phyloP scores from a whole-genome alignment of 2,329 filamentous ascomycete species.

The Teratosphaeria epicoccoides region DNA sequence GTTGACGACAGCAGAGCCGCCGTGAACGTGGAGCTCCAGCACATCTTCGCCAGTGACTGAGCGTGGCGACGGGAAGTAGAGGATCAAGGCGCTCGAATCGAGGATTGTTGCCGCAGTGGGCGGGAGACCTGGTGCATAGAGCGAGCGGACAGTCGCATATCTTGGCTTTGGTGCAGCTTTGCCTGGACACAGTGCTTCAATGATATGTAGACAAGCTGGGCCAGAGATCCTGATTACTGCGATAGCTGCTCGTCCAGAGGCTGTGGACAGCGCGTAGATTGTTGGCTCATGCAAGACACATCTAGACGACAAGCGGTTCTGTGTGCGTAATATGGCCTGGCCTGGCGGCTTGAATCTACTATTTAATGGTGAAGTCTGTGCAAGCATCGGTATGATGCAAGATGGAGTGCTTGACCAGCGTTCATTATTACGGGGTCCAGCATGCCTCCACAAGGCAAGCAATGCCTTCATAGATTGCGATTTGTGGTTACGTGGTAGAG shows the following conservation, averaged over 20 bases:
- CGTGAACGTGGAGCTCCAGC: constrained; percentile 89
- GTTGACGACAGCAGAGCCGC: constrained; percentile 77
- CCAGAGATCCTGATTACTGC: constrained; percentile 84
- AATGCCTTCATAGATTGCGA: not conserved
- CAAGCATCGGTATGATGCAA: not conserved
- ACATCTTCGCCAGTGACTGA: constrained; percentile 90
- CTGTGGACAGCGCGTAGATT: constrained; percentile 87
- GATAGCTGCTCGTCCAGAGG: constrained; percentile 75
- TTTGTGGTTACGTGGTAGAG: no score
- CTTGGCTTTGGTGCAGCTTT: constrained; percentile 47
- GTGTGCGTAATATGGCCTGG: not conserved
- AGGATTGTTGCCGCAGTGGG: constrained; percentile 40
- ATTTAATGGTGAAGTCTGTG: not conserved
- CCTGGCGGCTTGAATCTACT: not conserved
- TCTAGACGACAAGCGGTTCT: not conserved
- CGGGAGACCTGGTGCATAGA: constrained; percentile 48
- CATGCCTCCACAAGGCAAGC: not conserved
- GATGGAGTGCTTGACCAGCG: not conserved
- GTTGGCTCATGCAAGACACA: constrained; percentile 37
- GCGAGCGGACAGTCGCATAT: constrained; percentile 59
- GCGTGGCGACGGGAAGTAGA: constrained; percentile 70
- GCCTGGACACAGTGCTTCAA: constrained; percentile 50
- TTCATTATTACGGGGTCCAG: not conserved
- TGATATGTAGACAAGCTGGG: constrained; percentile 58
- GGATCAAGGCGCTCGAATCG: constrained; percentile 68